phyloP scores from a whole-genome alignment of 2,329 filamentous ascomycete species.

The Pseudogymnoascus sp. region DNA sequence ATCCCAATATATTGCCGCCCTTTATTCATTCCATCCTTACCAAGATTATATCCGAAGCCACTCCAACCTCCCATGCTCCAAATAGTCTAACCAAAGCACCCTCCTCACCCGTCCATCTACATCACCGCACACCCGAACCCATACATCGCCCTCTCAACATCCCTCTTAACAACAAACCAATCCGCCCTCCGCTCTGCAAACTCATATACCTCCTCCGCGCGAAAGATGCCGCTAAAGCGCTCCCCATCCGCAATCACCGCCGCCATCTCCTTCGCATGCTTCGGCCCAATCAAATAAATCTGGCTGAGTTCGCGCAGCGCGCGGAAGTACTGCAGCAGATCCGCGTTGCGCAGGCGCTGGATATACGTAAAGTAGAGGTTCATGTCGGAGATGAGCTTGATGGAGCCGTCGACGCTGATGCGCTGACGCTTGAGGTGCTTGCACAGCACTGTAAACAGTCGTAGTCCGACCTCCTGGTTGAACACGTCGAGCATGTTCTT shows the following conservation, averaged over 20 bases:
- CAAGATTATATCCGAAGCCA: neutral
- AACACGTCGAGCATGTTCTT: slow-evolving; percentile 98
- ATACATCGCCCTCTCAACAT: slow-evolving; percentile 96
- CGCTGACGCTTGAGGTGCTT: slow-evolving; percentile 97
- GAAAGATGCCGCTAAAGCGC: slow-evolving; percentile 84
- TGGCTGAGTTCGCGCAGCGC: slow-evolving; percentile 87
- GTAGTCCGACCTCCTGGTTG: slow-evolving; percentile 91
- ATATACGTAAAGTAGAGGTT: slow-evolving; percentile 87
- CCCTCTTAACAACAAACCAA: slow-evolving; percentile 82
- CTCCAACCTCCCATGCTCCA: neutral
- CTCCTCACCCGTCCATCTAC: slow-evolving; percentile 38
- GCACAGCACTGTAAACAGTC: slow-evolving; percentile 84
- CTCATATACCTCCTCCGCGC: slow-evolving; percentile 94
- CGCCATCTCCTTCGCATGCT: slow-evolving; percentile 88
- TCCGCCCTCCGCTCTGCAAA: slow-evolving; percentile 90
- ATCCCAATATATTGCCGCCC: neutral
- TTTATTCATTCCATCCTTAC: neutral
- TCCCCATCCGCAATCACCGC: slow-evolving; percentile 87
- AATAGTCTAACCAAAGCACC: neutral
- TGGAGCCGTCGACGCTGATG: slow-evolving; percentile 77
- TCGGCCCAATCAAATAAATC: slow-evolving; percentile 84
- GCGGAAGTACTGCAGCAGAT: slow-evolving; percentile 81
- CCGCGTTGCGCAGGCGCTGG: slow-evolving; percentile 68
- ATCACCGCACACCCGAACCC: slow-evolving; percentile 82
- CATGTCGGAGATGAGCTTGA: slow-evolving; percentile 93